Percentiles rank a stretch among this genome's conserved stretches.
These are phyloP conservation scores for Ensete ventricosum DNA, from an alignment of 176 grass and related monocot species.

Conservation along the genomic window DNA sequence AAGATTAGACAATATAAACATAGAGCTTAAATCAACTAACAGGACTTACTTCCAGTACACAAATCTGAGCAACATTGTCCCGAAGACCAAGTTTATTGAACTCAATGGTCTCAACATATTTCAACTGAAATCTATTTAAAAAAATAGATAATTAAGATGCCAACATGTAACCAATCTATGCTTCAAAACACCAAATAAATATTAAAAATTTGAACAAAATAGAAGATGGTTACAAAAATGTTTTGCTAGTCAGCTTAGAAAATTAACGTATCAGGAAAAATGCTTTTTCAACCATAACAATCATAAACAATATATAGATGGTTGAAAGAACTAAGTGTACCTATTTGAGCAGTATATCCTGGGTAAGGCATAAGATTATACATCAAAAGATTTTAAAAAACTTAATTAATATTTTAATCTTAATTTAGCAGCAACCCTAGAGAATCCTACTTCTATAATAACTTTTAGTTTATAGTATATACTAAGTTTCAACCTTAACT, in stretches of 20 bases:
- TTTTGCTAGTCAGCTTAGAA: not conserved
- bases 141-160: not conserved
- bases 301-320: not conserved
- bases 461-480: not conserved
- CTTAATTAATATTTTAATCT: not conserved
- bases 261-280: not conserved
- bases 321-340: not conserved
- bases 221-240: not conserved
- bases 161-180: not conserved
- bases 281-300: not conserved
- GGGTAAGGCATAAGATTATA: not conserved
- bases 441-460: not conserved
- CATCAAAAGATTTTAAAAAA: no score
- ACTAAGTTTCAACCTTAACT: not conserved
- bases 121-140: slow-evolving; percentile 54
- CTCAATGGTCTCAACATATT: slow-evolving; percentile 66
- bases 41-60: slow-evolving; percentile 73
- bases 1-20: not conserved
- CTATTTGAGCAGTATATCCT: not conserved
- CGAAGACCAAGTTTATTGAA: slow-evolving; percentile 74
- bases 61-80: slow-evolving; percentile 92
- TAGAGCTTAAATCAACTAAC: slow-evolving; percentile 2
- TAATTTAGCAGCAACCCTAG: not conserved
- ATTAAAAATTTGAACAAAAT: not conserved
- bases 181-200: not conserved